Evolutionary conservation across 176 grass and related monocot genomes (phyloP), one percentile per base, ranked within the genome.

Genomic region (Ananas comosus): DNA sequence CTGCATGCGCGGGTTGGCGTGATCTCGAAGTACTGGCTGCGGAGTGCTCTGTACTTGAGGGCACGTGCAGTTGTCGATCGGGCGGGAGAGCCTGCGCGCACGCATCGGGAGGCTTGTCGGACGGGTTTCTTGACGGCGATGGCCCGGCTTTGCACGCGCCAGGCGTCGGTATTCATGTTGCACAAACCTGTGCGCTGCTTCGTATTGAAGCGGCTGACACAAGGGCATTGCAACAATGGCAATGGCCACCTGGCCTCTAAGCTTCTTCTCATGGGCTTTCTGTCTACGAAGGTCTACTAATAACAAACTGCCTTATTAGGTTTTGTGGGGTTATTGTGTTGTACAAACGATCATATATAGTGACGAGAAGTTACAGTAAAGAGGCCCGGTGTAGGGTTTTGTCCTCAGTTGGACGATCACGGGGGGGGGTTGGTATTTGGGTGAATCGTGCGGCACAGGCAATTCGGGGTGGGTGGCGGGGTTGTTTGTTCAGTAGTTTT

Each of bases 1-100:
- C n/a, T n/a, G n/a, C n/a, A n/a, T n/a, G n/a, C n/a, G n/a, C n/a
- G n/a, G n/a, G n/a, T n/a, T 2, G 28, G 14, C 3, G 67, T 85
- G 75, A 89, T 82, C 69, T 71, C 13, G 16, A 79, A 24, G 59
- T 64, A 64, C 11, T 69, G n/a, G n/a, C n/a, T 48, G 11, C 0
- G 1, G 24, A 8, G n/a, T n/a, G 56, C 65, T 69, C 75, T 75
- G 71, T 59, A 63, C 2, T 0, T 0, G 82, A 89, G 71, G 72
- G 86, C 82, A 89, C 0, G n/a, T 0, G 0, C 52, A 84, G 63
- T n/a, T n/a, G 72, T 50, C 4, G 54, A 2, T 9, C 0, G n/a
- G 11, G 4, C 16, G 49, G 79, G 50, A 63, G 69, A n/a, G n/a
- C n/a, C 69, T 1, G 7, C 2, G 72, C 86, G 79, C 86, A 89